Percentiles rank a stretch among this genome's conserved stretches.
phyloP scores from a whole-genome alignment of 2,329 filamentous ascomycete species.

The Colletotrichum sp. region DNA sequence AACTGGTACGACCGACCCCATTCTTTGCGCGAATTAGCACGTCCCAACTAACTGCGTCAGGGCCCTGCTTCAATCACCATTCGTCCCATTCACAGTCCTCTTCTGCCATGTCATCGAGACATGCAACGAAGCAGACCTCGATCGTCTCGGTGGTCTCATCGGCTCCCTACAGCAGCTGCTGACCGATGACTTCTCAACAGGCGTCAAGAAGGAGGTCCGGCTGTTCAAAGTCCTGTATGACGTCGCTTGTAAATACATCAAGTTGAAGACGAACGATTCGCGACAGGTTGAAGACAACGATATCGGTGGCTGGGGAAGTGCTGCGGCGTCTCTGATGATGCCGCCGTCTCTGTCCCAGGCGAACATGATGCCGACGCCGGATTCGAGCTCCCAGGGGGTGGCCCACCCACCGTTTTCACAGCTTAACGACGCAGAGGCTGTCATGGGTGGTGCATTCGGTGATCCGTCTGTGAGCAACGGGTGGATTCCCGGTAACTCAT shows the following conservation, averaged over 20 bases:
- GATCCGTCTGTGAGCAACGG: background rate
- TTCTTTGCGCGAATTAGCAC: background rate
- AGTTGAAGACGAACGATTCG: constrained; percentile 10
- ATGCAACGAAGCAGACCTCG: constrained; percentile 46
- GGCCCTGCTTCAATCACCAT: constrained; percentile 25
- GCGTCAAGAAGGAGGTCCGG: constrained; percentile 21
- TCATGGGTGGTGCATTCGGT: background rate
- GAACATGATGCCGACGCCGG: background rate
- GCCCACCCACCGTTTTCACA: background rate
- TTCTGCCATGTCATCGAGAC: constrained; percentile 37
- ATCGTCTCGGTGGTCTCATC: constrained; percentile 23
- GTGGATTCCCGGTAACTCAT: background rate
- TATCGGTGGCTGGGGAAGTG: background rate
- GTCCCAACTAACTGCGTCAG: background rate
- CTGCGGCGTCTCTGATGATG: background rate
- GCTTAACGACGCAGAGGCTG: background rate
- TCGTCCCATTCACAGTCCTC: constrained; percentile 29
- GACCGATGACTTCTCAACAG: background rate
- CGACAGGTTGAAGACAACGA: background rate
- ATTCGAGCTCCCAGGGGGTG: background rate
- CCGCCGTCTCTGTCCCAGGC: background rate
- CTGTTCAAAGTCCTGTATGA: constrained; percentile 27
- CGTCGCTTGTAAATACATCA: constrained; percentile 26
- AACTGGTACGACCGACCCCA: constrained; percentile 4
- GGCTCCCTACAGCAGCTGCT: constrained; percentile 16